Conservation (phyloP, 306 rosid genomes). For the Ormosia emarginata region DNA sequence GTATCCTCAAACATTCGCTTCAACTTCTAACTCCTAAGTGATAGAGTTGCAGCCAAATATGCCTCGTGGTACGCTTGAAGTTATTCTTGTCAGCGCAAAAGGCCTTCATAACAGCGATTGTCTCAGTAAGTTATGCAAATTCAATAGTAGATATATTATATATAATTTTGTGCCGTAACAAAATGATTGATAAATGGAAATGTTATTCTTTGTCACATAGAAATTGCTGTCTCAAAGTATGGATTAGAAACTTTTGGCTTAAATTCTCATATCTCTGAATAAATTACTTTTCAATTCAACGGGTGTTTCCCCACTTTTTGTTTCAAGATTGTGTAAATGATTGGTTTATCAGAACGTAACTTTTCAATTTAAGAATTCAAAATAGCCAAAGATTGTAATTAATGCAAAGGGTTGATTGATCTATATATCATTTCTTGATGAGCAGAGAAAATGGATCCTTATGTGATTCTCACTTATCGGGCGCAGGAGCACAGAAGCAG, state of each 20-base stretch:
- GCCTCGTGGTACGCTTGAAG: slow-evolving; percentile 49
- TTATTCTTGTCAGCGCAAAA: slow-evolving; percentile 36
- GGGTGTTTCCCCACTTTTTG: background rate
- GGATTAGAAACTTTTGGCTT: background rate
- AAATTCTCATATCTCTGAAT: background rate
- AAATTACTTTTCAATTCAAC: background rate
- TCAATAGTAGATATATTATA: background rate
- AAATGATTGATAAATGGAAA: background rate
- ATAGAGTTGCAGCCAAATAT: slow-evolving; percentile 13
- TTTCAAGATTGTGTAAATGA: background rate
- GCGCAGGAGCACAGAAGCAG: slow-evolving; percentile 42
- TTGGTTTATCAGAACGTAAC: background rate
- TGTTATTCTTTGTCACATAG: background rate
- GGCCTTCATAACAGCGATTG: slow-evolving; percentile 26
- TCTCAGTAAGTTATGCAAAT: slow-evolving; percentile 19
- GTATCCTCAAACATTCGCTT: background rate
- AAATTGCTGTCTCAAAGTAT: background rate
- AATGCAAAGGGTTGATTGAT: background rate
- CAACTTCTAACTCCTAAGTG: background rate
- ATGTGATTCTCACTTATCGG: slow-evolving; percentile 37
- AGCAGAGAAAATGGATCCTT: slow-evolving; percentile 44
- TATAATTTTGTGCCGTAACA: background rate
- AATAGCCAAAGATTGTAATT: background rate
- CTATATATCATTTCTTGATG: background rate
- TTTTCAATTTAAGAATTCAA: background rate